Conservation (phyloP, 305 asterid species). For the Fraxinus angustifolia region DNA sequence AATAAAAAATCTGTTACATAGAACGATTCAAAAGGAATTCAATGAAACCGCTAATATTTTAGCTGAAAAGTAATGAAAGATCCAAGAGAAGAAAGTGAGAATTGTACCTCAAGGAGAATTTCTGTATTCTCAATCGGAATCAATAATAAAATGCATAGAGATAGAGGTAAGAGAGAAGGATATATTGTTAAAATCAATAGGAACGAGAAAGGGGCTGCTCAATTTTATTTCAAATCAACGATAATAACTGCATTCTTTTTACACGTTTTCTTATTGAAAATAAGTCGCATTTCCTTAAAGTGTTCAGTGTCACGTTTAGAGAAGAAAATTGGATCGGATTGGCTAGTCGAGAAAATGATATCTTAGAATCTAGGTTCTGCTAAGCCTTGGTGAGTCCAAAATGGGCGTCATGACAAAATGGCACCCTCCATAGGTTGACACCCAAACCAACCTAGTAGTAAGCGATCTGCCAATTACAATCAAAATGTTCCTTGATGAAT, state of each 20-base stretch:
- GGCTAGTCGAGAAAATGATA: background rate
- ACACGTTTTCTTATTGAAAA: background rate
- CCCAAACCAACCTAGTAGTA: slow-evolving; percentile 1
- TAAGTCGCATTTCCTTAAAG: background rate
- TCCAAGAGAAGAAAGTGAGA: background rate
- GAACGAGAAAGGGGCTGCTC: background rate
- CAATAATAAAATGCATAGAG: background rate
- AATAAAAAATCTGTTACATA: background rate
- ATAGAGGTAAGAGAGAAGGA: background rate
- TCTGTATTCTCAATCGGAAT: background rate
- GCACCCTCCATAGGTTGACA: slow-evolving; percentile 16
- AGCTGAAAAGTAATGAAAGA: background rate
- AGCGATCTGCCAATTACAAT: background rate
- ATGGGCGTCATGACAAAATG: background rate
- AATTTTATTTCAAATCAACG: background rate
- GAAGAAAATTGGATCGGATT: background rate
- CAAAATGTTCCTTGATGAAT: background rate
- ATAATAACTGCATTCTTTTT: background rate
- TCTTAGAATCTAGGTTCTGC: background rate
- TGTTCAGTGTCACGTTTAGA: background rate
- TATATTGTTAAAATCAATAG: background rate
- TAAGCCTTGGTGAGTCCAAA: background rate
- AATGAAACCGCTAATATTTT: background rate
- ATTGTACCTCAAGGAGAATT: background rate
- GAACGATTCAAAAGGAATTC: background rate